phyloP scores from a whole-genome alignment of 495 filamentous ascomycete species.

The Annulohypoxylon nitens region DNA sequence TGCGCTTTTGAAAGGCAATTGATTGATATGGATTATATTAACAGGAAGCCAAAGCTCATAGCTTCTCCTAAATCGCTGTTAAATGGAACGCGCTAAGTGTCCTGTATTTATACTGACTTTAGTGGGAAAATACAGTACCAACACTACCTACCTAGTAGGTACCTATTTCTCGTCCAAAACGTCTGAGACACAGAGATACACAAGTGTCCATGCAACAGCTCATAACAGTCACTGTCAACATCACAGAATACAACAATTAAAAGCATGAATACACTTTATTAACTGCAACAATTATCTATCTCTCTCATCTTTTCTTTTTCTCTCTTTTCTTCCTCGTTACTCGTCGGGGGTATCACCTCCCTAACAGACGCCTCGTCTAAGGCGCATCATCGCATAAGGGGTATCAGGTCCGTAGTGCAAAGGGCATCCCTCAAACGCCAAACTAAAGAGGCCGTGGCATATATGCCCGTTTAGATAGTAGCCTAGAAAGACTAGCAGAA shows the following conservation, averaged over 20 bases:
- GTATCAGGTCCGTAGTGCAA: constrained; percentile 44
- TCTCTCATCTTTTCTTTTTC: constrained; percentile 24
- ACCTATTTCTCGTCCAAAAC: too few species aligned
- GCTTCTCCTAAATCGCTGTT: too few species aligned
- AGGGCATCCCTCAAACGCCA: constrained; percentile 42
- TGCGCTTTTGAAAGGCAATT: too few species aligned
- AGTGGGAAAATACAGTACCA: too few species aligned
- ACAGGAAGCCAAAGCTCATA: too few species aligned
- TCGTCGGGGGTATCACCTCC: constrained; percentile 43
- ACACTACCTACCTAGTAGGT: too few species aligned
- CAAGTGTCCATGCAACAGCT: background rate
- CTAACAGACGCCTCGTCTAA: constrained; percentile 16
- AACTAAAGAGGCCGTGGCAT: constrained; percentile 21
- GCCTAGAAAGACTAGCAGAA: constrained; percentile 17
- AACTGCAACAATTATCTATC: constrained; percentile 26
- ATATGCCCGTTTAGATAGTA: constrained; percentile 33
- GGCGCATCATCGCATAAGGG: constrained; percentile 33
- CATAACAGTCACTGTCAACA: background rate
- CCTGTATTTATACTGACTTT: too few species aligned
- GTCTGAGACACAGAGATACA: too few species aligned
- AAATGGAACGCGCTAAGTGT: too few species aligned
- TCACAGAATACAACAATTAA: background rate
- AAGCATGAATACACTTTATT: constrained; percentile 26
- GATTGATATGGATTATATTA: too few species aligned
- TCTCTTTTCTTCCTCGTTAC: constrained; percentile 30